A percentile compares a stretch with the other conserved stretches of the same genome.
These are phyloP conservation scores for Myxozyma melibiosi DNA, from an alignment of 805 yeast genomes.

Conservation along the genomic window DNA sequence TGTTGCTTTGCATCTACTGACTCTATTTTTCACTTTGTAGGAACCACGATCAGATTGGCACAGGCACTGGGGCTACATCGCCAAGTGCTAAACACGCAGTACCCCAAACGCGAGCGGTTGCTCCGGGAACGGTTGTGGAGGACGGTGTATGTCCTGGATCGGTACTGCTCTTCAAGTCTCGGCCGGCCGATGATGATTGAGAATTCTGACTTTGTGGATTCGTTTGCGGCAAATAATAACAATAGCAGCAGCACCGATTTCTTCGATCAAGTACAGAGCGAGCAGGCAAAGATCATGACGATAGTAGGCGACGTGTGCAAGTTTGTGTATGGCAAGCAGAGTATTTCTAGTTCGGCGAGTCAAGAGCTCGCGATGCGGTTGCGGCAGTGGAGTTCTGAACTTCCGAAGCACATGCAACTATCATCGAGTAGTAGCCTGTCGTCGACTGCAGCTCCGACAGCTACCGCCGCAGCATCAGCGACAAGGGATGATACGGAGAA, in stretches of 20 bases:
- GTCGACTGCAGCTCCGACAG: neutral
- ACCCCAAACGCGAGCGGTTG: constrained; percentile 24
- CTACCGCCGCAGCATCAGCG: neutral
- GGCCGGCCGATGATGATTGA: constrained; percentile 34
- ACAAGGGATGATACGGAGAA: neutral
- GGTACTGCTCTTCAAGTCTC: constrained; percentile 28
- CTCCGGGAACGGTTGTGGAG: constrained; percentile 33
- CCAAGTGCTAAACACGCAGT: constrained; percentile 36
- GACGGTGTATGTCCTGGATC: constrained; percentile 30
- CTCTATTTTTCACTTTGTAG: neutral
- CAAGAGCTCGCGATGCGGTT: constrained; percentile 31
- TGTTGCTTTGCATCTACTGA: too few species aligned
- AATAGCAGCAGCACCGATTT: constrained; percentile 11
- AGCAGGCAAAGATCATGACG: constrained; percentile 27
- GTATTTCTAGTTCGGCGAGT: constrained; percentile 29
- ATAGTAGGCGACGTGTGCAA: constrained; percentile 34
- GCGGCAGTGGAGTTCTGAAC: constrained; percentile 31
- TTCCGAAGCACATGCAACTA: constrained; percentile 31
- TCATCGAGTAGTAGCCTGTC: constrained; percentile 10
- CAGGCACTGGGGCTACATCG: constrained; percentile 47
- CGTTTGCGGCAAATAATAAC: constrained; percentile 5
- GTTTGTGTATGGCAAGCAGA: constrained; percentile 31
- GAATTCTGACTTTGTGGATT: constrained; percentile 31
- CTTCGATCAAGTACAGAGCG: constrained; percentile 15
- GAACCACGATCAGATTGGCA: constrained; percentile 47